These are phyloP conservation scores for Magnaporthiopsis rhizophila DNA, from an alignment of 2,329 filamentous ascomycete genomes.

Conservation along the genomic window DNA sequence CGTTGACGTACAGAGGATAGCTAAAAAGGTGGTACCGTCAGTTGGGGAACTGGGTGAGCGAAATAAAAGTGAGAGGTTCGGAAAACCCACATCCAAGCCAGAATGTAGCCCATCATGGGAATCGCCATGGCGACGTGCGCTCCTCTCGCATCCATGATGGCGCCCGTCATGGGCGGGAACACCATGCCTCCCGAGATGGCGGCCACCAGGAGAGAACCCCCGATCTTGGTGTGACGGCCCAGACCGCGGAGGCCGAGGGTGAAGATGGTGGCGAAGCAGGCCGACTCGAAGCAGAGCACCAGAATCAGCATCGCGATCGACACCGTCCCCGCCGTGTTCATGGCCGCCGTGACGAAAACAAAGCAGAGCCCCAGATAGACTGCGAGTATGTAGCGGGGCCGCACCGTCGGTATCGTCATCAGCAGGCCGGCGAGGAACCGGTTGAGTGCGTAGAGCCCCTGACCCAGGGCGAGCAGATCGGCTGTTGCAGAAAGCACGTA, in stretches of 20 bases:
- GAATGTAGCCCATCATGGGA: slow-evolving; percentile 22
- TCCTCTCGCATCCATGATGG: slow-evolving; percentile 18
- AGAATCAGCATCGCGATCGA: slow-evolving; percentile 48
- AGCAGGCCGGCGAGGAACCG: slow-evolving; percentile 47
- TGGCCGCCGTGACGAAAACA: slow-evolving; percentile 45
- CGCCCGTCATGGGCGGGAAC: slow-evolving; percentile 46
- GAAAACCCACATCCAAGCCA: slow-evolving; percentile 18
- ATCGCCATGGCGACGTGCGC: slow-evolving; percentile 21
- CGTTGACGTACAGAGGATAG: slow-evolving; percentile 23
- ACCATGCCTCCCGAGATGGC: slow-evolving; percentile 48
- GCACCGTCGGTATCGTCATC: slow-evolving; percentile 42
- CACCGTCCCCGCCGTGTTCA: slow-evolving; percentile 40
- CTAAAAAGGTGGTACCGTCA: slow-evolving; percentile 7
- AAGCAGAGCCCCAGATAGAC: slow-evolving; percentile 43
- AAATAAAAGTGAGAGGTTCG: too few species aligned
- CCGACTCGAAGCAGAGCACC: slow-evolving; percentile 49
- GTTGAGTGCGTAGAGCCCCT: slow-evolving; percentile 51
- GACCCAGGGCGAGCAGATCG: slow-evolving; percentile 49
- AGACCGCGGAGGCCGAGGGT: slow-evolving; percentile 49
- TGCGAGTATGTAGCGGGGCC: slow-evolving; percentile 47
- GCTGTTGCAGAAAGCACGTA: slow-evolving; percentile 23
- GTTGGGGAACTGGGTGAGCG: too few species aligned
- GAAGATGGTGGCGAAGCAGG: slow-evolving; percentile 53
- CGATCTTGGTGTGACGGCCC: slow-evolving; percentile 46
- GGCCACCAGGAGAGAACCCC: slow-evolving; percentile 44